Evolutionary conservation across 805 yeast species (phyloP).

Genomic region (Sporopachydermia lactativora): DNA sequence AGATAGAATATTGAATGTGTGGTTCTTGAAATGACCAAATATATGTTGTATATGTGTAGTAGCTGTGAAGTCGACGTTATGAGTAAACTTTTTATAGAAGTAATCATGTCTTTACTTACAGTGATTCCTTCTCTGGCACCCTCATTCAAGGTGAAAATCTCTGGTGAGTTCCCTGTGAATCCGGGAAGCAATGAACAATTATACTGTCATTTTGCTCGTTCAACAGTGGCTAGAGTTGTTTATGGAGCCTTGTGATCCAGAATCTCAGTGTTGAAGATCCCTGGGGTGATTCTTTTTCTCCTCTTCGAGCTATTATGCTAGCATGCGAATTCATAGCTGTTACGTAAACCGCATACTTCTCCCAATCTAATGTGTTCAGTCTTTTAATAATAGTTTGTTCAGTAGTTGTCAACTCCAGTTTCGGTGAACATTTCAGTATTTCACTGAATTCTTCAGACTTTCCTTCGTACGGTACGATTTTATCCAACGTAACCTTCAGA

Average conservation of each 20-base stretch:
- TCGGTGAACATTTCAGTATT: constrained; percentile 8
- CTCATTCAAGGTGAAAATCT: too few species aligned
- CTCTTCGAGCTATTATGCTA: constrained; percentile 69
- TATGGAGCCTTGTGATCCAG: constrained; percentile 10
- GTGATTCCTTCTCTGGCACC: too few species aligned
- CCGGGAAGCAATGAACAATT: too few species aligned
- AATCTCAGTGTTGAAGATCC: constrained; percentile 15
- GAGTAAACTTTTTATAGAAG: too few species aligned
- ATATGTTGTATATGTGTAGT: too few species aligned
- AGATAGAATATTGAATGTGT: too few species aligned
- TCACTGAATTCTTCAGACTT: background rate
- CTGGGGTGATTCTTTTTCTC: constrained; percentile 27
- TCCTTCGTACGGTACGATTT: background rate
- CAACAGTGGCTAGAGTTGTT: constrained; percentile 2
- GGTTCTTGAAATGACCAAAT: too few species aligned
- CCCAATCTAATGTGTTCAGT: constrained; percentile 58
- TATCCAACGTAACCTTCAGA: too few species aligned
- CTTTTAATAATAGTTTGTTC: constrained; percentile 30
- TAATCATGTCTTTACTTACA: too few species aligned
- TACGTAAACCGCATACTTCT: constrained; percentile 59
- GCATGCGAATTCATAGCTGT: constrained; percentile 75
- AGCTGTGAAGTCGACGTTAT: too few species aligned
- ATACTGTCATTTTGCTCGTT: too few species aligned
- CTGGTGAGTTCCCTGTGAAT: too few species aligned
- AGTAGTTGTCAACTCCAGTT: constrained; percentile 20